Base-by-base conservation (phyloP, 257 asterid species). In the Penstemon eatonii region DNA sequence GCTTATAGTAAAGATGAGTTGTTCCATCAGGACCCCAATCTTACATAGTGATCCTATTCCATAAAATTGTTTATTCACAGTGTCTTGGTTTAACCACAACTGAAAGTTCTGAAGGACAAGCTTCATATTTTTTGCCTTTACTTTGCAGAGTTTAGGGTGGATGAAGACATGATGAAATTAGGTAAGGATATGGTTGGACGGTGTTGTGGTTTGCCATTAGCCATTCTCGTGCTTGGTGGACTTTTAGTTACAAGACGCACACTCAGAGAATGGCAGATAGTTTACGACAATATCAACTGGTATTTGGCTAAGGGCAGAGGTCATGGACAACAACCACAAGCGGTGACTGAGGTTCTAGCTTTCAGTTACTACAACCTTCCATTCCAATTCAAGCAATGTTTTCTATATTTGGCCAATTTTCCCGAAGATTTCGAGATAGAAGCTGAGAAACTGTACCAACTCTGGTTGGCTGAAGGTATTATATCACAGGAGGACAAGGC, bases 401-500 rank as follows among this genome's bases (percentile, higher is more conserved):
- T 78, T 62, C 83, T 78, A 11, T 74, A 56, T 18, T 36, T 78
- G 12, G 83, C 83, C 68, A 78, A 78, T 67, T 74, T 78, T 46
- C 83, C 83, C 0, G 83, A 78, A 71, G 83, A 78, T 70, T 74
- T 70, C 11, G 80, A 74, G 68, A 70, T 78, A 42, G 83, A 78
- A 70, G 83, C 83, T 50, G 80, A 78, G 74, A 78, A 70, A 60
- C 61, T 78, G 4, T 78, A 78, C 72, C 83, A 78, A 4, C 65
- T 74, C 33, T 78, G 83, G 83, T 54, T 78, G 60, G 83, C 77
- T 4, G 83, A 78, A 74, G 80, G 77, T 33, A 55, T 78, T 12
- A 78, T 78, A 62, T 51, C 80, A 2, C 69, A 51, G 38, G 66
- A 66, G 6, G 83, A 78, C 37, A 64, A 53, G 39, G 80, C 69